These are phyloP conservation scores for Wickerhamiella azymoides DNA, from an alignment of 805 yeast species.

Conservation along the genomic window DNA sequence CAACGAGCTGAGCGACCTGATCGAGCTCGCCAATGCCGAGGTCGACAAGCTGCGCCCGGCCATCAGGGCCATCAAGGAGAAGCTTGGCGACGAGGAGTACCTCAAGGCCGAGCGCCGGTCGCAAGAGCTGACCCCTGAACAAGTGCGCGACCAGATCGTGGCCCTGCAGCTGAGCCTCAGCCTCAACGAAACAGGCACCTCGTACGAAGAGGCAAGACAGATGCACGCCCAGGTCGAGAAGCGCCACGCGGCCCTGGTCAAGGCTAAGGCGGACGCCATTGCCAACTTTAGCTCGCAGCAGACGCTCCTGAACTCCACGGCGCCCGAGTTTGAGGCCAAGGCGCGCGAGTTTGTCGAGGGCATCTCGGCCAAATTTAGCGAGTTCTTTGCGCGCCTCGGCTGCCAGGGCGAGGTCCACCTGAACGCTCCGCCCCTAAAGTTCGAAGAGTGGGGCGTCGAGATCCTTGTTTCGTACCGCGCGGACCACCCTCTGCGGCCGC, in stretches of 20 bases:
- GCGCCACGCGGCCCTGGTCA: slow-evolving; percentile 7
- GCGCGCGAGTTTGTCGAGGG: neutral
- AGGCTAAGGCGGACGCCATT: neutral
- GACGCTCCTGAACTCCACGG: slow-evolving; percentile 1
- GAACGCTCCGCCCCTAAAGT: slow-evolving; percentile 30
- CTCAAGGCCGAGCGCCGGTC: slow-evolving; percentile 5
- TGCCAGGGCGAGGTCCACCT: slow-evolving; percentile 73
- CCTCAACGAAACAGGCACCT: slow-evolving; percentile 8
- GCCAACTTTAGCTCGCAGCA: neutral
- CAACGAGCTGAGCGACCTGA: neutral
- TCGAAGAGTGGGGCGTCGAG: slow-evolving; percentile 67
- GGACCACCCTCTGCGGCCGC: slow-evolving; percentile 48
- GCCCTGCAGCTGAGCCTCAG: slow-evolving; percentile 4
- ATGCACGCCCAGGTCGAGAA: slow-evolving; percentile 7
- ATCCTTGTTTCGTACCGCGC: slow-evolving; percentile 79
- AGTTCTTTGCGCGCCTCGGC: slow-evolving; percentile 59
- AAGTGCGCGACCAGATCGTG: slow-evolving; percentile 2
- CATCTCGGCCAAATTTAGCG: slow-evolving; percentile 53
- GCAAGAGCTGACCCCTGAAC: neutral
- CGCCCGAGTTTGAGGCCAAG: slow-evolving; percentile 3
- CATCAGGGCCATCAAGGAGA: slow-evolving; percentile 1
- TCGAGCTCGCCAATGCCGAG: slow-evolving; percentile 4
- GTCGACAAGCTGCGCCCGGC: neutral
- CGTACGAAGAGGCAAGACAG: slow-evolving; percentile 8
- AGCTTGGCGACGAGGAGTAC: slow-evolving; percentile 1